Evolutionary conservation across 768 basidiomycete genomes (phyloP), one percentile per base, ranked within the genome.

Genomic region (Tulasnella sp.): DNA sequence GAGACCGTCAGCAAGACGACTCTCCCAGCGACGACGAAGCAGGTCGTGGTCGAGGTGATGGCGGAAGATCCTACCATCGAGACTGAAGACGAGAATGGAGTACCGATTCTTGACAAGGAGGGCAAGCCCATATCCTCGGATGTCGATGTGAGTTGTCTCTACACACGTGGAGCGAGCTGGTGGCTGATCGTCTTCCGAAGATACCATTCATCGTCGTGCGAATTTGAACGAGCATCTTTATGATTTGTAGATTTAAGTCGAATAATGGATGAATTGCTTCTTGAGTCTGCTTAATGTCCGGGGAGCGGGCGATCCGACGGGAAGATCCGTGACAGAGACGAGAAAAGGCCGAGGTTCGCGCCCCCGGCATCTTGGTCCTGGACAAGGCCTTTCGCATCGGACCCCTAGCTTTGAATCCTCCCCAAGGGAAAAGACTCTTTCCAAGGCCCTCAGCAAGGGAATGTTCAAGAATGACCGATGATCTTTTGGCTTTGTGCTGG

Each of bases 1-100:
- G 97, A 98, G 84, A 88, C 88, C 76, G 95, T 99, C 77, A 95
- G 93, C 87, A 98, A 94, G 90, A 98, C 96, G 85, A 90, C 95
- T 7, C 89, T 99, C 79, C 91, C 91, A 16, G 89, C 93, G 11
- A 91, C 95, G 82, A 88, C 88, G 78, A 95, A 91, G 82, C 91
- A 95, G 81, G 87, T 99, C 51, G 87, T 97, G 67, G 94, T 96
- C 18, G 98, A 98, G 85, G 90, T 98, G 71, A 97, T 99, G 95
- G 92, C 92, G 35, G 61, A 67, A 15, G 61, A 67, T 67, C 61
- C 61, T 35, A 67, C 15, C 29, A 67, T 67, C 26, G 23, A 67
- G 61, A 67, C 61, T 13, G 61, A 67, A 67, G 61, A 67, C 35
- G 61, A 67, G 23, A 67, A 67, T 35, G 61, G 61, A 11, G 29